Evolutionary conservation across 2,329 filamentous ascomycete species (phyloP).

Genomic region (Pyrenophora graminea): DNA sequence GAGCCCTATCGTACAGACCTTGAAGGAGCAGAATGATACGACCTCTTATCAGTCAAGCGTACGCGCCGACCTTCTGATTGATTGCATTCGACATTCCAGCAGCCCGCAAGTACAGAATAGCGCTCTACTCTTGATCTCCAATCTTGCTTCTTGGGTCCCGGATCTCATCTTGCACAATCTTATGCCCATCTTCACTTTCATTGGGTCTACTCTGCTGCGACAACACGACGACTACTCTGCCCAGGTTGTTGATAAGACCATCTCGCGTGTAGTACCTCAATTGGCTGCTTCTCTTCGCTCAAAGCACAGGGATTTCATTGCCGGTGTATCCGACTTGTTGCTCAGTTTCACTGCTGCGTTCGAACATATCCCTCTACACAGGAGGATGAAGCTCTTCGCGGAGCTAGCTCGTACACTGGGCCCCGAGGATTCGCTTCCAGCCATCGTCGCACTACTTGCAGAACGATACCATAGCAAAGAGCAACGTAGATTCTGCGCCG

Average conservation of each 20-base stretch:
- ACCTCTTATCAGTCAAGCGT: slow-evolving; percentile 78
- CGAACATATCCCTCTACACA: slow-evolving; percentile 89
- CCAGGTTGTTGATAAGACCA: slow-evolving; percentile 91
- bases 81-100: slow-evolving; percentile 88
- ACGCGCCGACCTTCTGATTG: slow-evolving; percentile 87
- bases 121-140: slow-evolving; percentile 84
- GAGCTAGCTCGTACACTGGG: slow-evolving; percentile 85
- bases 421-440: slow-evolving; percentile 83
- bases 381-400: slow-evolving; percentile 79
- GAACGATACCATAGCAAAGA: slow-evolving; percentile 83
- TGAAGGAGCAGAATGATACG: slow-evolving; percentile 59
- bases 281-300: slow-evolving; percentile 83
- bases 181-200: slow-evolving; percentile 99
- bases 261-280: slow-evolving; percentile 90
- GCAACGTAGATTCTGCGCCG: slow-evolving; percentile 73
- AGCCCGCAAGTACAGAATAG: slow-evolving; percentile 94
- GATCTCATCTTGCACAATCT: slow-evolving; percentile 93
- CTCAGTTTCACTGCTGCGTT: slow-evolving; percentile 95
- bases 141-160: slow-evolving; percentile 82
- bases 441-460: slow-evolving; percentile 85
- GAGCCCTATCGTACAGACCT: slow-evolving; percentile 78
- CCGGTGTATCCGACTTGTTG: slow-evolving; percentile 85
- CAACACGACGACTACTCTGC: slow-evolving; percentile 97
- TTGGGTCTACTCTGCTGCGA: slow-evolving; percentile 86
- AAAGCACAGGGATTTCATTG: slow-evolving; percentile 75